phyloP scores from a whole-genome alignment of 768 basidiomycete species.

The Pleurotus tuoliensis region DNA sequence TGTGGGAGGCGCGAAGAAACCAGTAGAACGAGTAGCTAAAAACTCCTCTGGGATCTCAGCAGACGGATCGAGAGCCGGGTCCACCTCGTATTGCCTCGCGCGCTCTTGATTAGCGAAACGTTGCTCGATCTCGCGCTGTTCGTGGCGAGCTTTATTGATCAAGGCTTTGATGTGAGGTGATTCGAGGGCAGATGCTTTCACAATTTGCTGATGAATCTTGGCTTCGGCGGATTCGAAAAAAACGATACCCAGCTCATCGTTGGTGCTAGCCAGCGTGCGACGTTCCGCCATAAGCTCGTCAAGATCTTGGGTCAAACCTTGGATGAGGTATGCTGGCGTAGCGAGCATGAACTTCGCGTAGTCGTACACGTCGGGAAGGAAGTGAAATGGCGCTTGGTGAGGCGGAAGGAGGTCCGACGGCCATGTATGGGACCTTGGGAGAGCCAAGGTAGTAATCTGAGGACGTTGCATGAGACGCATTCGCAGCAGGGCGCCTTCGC shows the following conservation, averaged over 20 bases:
- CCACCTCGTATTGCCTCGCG: constrained; percentile 24
- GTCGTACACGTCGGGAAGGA: constrained; percentile 84
- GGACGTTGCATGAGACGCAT: constrained; percentile 93
- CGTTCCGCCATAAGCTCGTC: constrained; percentile 71
- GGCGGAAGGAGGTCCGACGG: constrained; percentile 89
- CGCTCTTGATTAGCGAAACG: constrained; percentile 29
- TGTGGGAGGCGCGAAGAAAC: constrained; percentile 11
- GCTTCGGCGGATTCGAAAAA: constrained; percentile 80
- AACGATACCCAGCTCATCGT: constrained; percentile 71
- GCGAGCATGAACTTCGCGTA: constrained; percentile 97
- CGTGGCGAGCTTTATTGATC: constrained; percentile 59
- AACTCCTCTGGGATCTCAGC: constrained; percentile 57
- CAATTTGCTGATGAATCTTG: constrained; percentile 77
- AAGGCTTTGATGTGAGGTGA: constrained; percentile 58
- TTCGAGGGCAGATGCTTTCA: constrained; percentile 73
- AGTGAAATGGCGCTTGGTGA: constrained; percentile 93
- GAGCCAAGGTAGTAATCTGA: constrained; percentile 89
- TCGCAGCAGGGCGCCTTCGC: constrained; percentile 56
- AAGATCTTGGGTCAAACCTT: constrained; percentile 70
- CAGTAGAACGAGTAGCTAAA: constrained; percentile 38
- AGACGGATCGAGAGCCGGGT: constrained; percentile 8
- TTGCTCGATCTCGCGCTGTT: constrained; percentile 50
- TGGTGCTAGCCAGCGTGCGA: constrained; percentile 54
- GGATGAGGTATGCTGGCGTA: constrained; percentile 77
- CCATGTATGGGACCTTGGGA: constrained; percentile 91